These are phyloP conservation scores for Zygotorulaspora chibaensis DNA, from an alignment of 805 yeast genomes.

Conservation along the genomic window DNA sequence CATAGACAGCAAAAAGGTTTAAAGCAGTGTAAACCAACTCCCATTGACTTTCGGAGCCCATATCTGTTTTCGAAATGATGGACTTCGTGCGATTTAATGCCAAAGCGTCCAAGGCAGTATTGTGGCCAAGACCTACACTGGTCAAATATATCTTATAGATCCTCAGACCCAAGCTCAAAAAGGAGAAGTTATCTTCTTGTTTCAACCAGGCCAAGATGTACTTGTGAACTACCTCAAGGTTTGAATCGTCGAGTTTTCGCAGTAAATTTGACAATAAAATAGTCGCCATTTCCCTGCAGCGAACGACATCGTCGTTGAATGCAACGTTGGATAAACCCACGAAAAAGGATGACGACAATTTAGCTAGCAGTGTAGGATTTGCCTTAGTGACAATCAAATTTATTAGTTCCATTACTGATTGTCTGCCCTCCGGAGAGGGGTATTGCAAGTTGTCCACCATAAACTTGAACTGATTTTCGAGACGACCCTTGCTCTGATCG, in stretches of 20 bases:
- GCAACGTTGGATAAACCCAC: constrained; percentile 74
- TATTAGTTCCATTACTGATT: constrained; percentile 84
- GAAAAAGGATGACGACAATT: constrained; percentile 70
- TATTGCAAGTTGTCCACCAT: constrained; percentile 77
- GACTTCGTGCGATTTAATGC: constrained; percentile 37
- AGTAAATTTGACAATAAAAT: constrained; percentile 54
- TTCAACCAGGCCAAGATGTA: constrained; percentile 57
- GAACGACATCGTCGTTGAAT: constrained; percentile 70
- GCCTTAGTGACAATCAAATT: constrained; percentile 66
- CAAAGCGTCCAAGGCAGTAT: constrained; percentile 39
- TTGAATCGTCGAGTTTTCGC: constrained; percentile 41
- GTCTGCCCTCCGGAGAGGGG: constrained; percentile 81
- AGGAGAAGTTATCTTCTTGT: constrained; percentile 46
- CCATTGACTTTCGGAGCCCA: constrained; percentile 58
- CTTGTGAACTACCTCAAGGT: constrained; percentile 35
- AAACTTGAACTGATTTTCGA: constrained; percentile 78
- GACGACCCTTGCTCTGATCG: constrained; percentile 83
- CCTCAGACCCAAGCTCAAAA: constrained; percentile 70
- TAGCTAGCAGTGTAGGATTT: constrained; percentile 52
- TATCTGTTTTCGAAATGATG: constrained; percentile 35
- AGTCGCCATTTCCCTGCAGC: constrained; percentile 81
- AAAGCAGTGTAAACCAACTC: constrained; percentile 69
- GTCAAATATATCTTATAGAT: constrained; percentile 59
- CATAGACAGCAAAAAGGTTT: constrained; percentile 44
- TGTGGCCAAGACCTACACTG: constrained; percentile 42